These are phyloP conservation scores for Elsinoe fawcettii DNA, from an alignment of 2,329 filamentous ascomycete species.

Conservation along the genomic window DNA sequence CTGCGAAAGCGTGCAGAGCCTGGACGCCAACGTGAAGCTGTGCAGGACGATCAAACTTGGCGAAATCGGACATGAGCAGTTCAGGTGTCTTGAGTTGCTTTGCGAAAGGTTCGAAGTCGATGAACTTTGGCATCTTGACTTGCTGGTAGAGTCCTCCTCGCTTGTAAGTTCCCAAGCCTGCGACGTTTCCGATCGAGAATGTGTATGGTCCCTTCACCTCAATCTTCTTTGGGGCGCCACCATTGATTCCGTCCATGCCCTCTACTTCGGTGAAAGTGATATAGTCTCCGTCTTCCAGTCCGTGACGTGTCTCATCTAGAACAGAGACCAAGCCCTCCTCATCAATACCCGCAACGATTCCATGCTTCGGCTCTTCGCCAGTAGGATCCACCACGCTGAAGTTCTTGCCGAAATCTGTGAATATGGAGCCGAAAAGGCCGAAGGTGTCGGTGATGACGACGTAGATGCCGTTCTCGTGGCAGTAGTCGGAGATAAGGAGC, in stretches of 20 bases:
- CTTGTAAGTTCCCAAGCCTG: constrained; percentile 76
- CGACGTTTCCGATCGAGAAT: constrained; percentile 93
- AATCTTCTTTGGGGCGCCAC: constrained; percentile 76
- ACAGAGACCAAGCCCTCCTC: constrained; percentile 87
- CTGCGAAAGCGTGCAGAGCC: constrained; percentile 78
- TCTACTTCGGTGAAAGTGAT: constrained; percentile 90
- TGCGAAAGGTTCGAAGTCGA: constrained; percentile 79
- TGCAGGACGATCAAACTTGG: constrained; percentile 91
- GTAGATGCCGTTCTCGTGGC: constrained; percentile 88
- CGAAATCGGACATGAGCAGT: constrained; percentile 86
- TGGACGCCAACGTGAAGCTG: constrained; percentile 91
- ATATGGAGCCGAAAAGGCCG: constrained; percentile 89
- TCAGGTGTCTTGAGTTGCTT: constrained; percentile 78
- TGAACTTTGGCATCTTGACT: constrained; percentile 95
- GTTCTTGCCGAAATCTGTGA: constrained; percentile 93
- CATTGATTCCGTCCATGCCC: constrained; percentile 85
- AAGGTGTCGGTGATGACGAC: constrained; percentile 82
- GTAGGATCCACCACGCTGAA: constrained; percentile 87
- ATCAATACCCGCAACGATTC: constrained; percentile 84
- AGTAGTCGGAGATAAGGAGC: constrained; percentile 79
- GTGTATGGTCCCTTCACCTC: constrained; percentile 92
- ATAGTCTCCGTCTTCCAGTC: constrained; percentile 90
- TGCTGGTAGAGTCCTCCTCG: constrained; percentile 85
- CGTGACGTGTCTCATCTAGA: constrained; percentile 88
- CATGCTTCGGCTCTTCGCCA: constrained; percentile 77